Base-by-base conservation (phyloP, 768 basidiomycete species). In the Saitozyma sp. region DNA sequence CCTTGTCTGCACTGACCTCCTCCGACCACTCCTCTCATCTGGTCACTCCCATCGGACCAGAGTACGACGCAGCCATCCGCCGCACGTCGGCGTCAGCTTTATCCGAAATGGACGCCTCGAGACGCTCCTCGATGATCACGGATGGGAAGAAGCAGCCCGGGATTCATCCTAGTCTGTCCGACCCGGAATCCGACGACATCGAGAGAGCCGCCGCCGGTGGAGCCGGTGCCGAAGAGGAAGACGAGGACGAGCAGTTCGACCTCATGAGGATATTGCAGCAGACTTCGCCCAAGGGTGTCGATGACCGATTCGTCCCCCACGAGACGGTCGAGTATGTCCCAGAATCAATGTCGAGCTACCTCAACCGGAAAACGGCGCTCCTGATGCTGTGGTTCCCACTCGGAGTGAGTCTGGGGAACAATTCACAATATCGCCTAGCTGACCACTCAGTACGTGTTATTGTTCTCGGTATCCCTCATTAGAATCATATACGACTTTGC, bases 341-440 rank as follows among this genome's bases (percentile, higher is more conserved):
- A n/a, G 79, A 80, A 58, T 73, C 70, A 14, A 80, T 76, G 70
- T 63, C 76, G 29, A 65, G 63, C 14, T 80, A 79, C 67, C 68
- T 80, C 62, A 80, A 80, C 64, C 51, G 79, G 40, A 80, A 80
- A 61, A 78, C 79, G 16, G 69, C 76, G 1, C 57, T 80, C 51
- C 67, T 80, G 59, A 80, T 78, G 78, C 62, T 78, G 60, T 77
- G 75, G 63, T 80, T 80, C 56, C 77, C 76, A 16, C 66, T 75
- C 3, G 79, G 70, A 37, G 77, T 78, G 59, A 75, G 77, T 74
- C 6, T 46, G 20, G 7, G 49, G 0, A 9, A 29, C 2, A 6
- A 20, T 57, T 6, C 3, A 17, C 8, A 9, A 41, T 43, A 29
- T 13, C 0, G n/a, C 41, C 13, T 9, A 20, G 29, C 45, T 45